Conservation (phyloP, 371 early-diverging fungal genomes). For the Mortierella sp. region DNA sequence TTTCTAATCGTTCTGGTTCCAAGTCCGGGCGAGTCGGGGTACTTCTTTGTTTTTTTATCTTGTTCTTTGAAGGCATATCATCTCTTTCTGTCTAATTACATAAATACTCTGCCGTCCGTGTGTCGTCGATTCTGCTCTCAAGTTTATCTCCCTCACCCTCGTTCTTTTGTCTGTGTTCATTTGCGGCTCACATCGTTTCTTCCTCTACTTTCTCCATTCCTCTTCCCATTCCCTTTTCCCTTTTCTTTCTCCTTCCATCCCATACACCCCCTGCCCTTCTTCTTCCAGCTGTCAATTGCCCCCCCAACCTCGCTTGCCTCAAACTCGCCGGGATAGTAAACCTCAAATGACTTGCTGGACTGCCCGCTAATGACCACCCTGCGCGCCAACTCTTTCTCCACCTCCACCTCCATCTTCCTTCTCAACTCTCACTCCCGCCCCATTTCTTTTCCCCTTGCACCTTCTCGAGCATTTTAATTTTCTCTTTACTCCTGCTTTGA, state of each 20-base stretch:
- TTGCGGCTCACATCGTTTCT: background rate
- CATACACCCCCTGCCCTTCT: background rate
- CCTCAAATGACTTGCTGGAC: background rate
- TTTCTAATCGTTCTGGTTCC: background rate
- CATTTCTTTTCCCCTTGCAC: background rate
- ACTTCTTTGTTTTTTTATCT: background rate
- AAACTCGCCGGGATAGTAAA: constrained; percentile 1
- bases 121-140: constrained; percentile 9
- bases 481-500: background rate
- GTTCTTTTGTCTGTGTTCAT: background rate
- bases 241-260: constrained; percentile 1
- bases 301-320: background rate
- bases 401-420: background rate
- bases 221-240: background rate
- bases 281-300: constrained; percentile 4
- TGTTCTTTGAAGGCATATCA: background rate
- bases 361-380: constrained; percentile 2
- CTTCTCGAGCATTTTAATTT: background rate
- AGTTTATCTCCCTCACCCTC: background rate
- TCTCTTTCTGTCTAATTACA: background rate
- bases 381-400: background rate
- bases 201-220: background rate
- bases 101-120: constrained; percentile 6
- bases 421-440: background rate
- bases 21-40: background rate